Evolutionary conservation across 768 basidiomycete species (phyloP), one percentile per base, ranked within the genome.

Genomic region (Mycena indigotica): DNA sequence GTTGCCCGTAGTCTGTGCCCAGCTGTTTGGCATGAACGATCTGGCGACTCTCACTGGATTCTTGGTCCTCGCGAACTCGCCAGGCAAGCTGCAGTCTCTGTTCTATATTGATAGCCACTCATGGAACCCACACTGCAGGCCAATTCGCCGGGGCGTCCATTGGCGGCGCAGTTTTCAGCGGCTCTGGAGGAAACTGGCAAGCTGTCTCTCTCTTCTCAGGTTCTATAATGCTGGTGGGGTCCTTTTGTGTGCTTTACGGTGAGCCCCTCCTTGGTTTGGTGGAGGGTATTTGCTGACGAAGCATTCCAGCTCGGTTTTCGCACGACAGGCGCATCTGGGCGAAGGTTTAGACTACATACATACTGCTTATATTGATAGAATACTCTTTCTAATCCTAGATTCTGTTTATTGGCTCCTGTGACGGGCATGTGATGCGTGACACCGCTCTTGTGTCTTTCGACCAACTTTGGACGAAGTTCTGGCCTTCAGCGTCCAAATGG

Each of bases 81-180:
- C 65, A 6, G 67, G 67, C 65, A 13, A 6, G 64, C 2, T 48
- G 5, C 15, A 30, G 17, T 2, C 8, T 12, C 4, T 39, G 32
- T 3, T 28, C 23, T 28, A 3, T 5, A n/a, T n/a, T n/a, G n/a
- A n/a, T n/a, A n/a, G n/a, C n/a, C n/a, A n/a, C n/a, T n/a, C 46
- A 17, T 8, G 28, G 8, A 13, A 1, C 39, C 32, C 50, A 58
- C 40, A 28, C 44, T 39, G 44, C 57, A 66, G 72, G 74, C 25
- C 68, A 74, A 56, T 57, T 70, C 2, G 65, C 68, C 3, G 72
- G 72, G 1, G 67, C 72, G 15, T 69, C 74, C 2, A 61, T 74
- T 21, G 69, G 66, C 2, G 73, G 72, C 21, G 70, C 67, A 3
- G 66, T 75, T 26, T 67, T 73, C 29, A 55, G 66, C 38, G 63